Evolutionary conservation across 768 basidiomycete species (phyloP).

Genomic region (Porphyrellus cyaneotinctus): DNA sequence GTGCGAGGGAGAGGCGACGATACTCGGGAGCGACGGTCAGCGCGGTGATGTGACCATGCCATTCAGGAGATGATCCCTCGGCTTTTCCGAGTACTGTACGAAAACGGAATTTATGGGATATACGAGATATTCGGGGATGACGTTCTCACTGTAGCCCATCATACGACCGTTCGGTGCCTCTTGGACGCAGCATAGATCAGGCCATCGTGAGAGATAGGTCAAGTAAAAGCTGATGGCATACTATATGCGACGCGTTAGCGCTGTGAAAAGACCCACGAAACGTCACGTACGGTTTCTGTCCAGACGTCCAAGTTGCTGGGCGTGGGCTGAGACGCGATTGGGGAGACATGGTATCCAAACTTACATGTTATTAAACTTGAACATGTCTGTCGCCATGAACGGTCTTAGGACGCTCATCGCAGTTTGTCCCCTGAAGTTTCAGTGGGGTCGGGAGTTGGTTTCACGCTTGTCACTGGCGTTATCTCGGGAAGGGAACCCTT

Average conservation of each 20-base stretch:
- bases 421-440: background rate
- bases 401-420: constrained; percentile 70
- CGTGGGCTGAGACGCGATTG: constrained; percentile 6
- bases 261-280: background rate
- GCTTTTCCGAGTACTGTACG: constrained; percentile 87
- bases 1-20: constrained; percentile 81
- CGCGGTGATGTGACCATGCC: constrained; percentile 95
- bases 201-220: constrained; percentile 86
- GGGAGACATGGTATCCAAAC: constrained; percentile 19
- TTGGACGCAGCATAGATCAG: constrained; percentile 82
- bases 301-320: constrained; percentile 88
- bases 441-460: background rate
- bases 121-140: constrained; percentile 3
- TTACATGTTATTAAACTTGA: constrained; percentile 90
- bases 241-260: constrained; percentile 35
- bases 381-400: constrained; percentile 85
- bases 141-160: constrained; percentile 85
- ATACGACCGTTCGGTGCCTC: constrained; percentile 76
- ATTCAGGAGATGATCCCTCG: constrained; percentile 69
- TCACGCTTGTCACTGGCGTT: background rate
- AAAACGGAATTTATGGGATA: constrained; percentile 2
- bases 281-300: constrained; percentile 84
- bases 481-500: constrained; percentile 4
- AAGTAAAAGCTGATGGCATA: constrained; percentile 89
- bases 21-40: constrained; percentile 93